Evolutionary conservation across 352 stramenopile genomes (phyloP), one percentile per base, ranked within the genome.

Genomic region (Globisporangium middletonii): DNA sequence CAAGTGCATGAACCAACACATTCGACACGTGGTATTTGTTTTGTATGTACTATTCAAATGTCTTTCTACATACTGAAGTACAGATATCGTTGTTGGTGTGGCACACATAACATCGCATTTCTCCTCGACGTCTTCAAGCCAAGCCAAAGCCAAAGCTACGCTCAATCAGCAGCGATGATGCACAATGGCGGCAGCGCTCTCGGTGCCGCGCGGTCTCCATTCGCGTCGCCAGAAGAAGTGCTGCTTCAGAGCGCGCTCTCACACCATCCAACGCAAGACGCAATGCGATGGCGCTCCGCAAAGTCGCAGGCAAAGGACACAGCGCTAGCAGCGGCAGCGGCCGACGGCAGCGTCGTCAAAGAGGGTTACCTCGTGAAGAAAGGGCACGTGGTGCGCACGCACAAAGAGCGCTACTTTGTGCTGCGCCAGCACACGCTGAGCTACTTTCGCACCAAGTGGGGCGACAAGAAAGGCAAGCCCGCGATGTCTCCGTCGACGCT

Each of bases 311-410:
- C 43, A 16, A 26, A 23, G 26, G 52, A 56, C 52, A 23, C 26
- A 6, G 33, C 27, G 1, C 33, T 43, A 1, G 59, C 58, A 1
- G 23, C 33, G 16, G 42, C 47, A 43, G 48, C 59, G 2, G 46
- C 53, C 15, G 50, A 63, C 26, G 57, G 50, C 16, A 54, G 28
- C 16, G 52, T 69, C 42, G 47, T 65, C 44, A 69, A 71, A 55
- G 69, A 73, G n/a, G 74, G 74, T 2, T 74, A 76, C 53, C 66
- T 83, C 38, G 58, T 73, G 26, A 83, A 83, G 55, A 83, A 83
- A 43, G 74, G 74, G 0, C 74, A 83, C 43, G 53, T 83, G 60
- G 56, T 83, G 64, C 74, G 69, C 43, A 83, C 74, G 19, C 72
- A 75, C n/a, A 83, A 80, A 47, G 72, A 81, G 54, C 67, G 74